Evolutionary conservation across 2,329 filamentous ascomycete species (phyloP).

Genomic region (Fusarium beomiforme): DNA sequence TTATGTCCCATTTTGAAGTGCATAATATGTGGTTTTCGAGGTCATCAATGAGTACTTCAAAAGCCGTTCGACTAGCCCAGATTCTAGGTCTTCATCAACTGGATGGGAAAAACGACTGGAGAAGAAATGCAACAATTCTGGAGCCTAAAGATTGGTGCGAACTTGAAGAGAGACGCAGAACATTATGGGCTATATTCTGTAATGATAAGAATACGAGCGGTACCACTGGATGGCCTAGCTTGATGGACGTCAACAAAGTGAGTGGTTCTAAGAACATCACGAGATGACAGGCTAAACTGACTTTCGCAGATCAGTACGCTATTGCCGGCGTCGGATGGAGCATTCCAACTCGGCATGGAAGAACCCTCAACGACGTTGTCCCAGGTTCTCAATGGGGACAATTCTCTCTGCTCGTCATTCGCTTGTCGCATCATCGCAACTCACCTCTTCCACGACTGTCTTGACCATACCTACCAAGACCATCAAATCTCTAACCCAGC

Average conservation of each 20-base stretch:
- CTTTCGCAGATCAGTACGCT: conserved; percentile 71
- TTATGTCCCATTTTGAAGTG: conserved; percentile 80
- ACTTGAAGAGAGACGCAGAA: conserved; percentile 74
- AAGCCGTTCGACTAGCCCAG: conserved; percentile 72
- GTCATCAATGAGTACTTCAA: conserved; percentile 81
- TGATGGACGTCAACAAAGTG: conserved; percentile 76
- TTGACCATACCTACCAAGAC: conserved; percentile 75
- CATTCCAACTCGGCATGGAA: conserved; percentile 72
- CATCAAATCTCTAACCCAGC: conserved; percentile 68
- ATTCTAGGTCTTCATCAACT: conserved; percentile 85
- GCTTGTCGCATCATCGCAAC: conserved; percentile 76
- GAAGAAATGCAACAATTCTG: conserved; percentile 76
- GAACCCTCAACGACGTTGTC: conserved; percentile 69
- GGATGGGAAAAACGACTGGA: conserved; percentile 64
- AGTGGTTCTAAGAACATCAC: not conserved
- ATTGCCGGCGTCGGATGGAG: conserved; percentile 78
- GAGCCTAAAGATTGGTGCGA: conserved; percentile 84
- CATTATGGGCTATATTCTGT: conserved; percentile 84
- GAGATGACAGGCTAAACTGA: not conserved
- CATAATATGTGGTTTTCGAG: conserved; percentile 83
- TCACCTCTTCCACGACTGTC: conserved; percentile 80
- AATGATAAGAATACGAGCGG: conserved; percentile 84
- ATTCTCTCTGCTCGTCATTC: conserved; percentile 67
- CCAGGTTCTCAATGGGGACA: conserved; percentile 66
- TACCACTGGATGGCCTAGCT: conserved; percentile 87